phyloP scores from a whole-genome alignment of 257 asterid genomes.

The Craterostigma plantagineum region DNA sequence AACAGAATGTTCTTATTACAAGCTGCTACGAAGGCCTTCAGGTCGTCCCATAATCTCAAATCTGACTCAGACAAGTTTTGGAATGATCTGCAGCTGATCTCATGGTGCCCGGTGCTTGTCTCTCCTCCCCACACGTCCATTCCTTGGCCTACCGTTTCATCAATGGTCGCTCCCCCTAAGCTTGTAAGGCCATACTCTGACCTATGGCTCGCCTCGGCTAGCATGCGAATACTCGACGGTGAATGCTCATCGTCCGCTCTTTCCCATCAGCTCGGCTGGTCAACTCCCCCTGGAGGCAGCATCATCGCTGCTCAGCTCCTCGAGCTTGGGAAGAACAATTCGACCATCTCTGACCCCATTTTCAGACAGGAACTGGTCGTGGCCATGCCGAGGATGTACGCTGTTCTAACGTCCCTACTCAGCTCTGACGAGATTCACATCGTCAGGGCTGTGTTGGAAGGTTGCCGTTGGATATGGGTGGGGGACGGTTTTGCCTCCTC shows the following conservation, averaged over 20 bases:
- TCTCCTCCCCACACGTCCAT: conserved; percentile 54
- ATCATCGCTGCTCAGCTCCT: conserved; percentile 93
- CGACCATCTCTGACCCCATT: conserved; percentile 49
- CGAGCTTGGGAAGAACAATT: conserved; percentile 94
- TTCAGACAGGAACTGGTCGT: conserved; percentile 76
- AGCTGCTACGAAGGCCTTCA: conserved; percentile 47
- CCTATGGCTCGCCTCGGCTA: conserved; percentile 92
- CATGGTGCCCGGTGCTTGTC: conserved; percentile 90
- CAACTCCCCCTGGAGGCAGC: conserved; percentile 84
- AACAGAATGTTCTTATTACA: conserved; percentile 50
- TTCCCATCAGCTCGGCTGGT: conserved; percentile 80
- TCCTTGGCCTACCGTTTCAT: conserved; percentile 85
- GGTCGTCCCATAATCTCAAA: conserved; percentile 33
- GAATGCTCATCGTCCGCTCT: conserved; percentile 83
- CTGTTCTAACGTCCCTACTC: conserved; percentile 49
- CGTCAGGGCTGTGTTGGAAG: conserved; percentile 85
- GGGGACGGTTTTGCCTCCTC: conserved; percentile 93
- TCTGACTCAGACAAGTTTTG: conserved; percentile 75
- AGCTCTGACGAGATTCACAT: conserved; percentile 83
- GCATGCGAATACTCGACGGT: conserved; percentile 92
- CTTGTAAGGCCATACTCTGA: conserved; percentile 65
- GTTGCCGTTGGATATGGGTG: conserved; percentile 95
- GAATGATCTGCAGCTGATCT: conserved; percentile 76
- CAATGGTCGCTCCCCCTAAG: conserved; percentile 91
- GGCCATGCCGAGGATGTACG: conserved; percentile 88